Base-by-base conservation (phyloP, 2,329 filamentous ascomycete genomes). In the Niveomyces coronatus region DNA sequence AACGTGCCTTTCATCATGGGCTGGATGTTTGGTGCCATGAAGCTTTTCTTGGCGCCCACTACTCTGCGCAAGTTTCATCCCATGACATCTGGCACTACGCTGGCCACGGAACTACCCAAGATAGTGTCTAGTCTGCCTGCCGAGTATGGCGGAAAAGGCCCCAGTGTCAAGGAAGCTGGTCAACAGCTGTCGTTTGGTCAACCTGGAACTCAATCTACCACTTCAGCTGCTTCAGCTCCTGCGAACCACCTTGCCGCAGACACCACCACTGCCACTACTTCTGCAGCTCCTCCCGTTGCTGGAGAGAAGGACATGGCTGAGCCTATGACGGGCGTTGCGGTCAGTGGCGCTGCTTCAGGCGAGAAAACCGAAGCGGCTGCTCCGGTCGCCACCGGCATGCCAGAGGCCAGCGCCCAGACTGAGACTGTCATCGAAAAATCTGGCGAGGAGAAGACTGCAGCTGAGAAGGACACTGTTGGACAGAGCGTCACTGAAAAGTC, bases 1-100 rank as follows among this genome's bases (percentile, higher is more conserved):
- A 95, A 95, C 53, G 85, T 95, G 5, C 89, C 89, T 0, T 62
- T 79, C 40, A 70, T 95, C 52, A 95, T 95, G 88, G 84, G 85
- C 40, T 95, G 88, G 70, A 74, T 87, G 55, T 87, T 83, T 57
- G 66, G 68, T 15, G 71, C 80, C 38, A 80, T 87, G 66, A 87
- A 86, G 65, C 61, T 85, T 14, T 81, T 88, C 56, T 66, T 87
- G 30, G 76, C 79, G 20, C 68, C 77, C 35, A 80, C 82, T 53
- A 87, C 83, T 1, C 70, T 82, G 47, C 80, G 80, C 64, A 87
- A 87, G 56, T 85, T 87, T 62, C 81, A 85, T 52, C 82, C 82
- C 31, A 76, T 88, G 64, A 70, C 72, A 45, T 84, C 82, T 49
- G 87, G 88, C 16, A 73, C 64, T 30, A 76, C 74, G 40, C 67